Evolutionary conservation across 331 rosid genomes (phyloP), one percentile per base, ranked within the genome.

Genomic region (Quercus phellos): DNA sequence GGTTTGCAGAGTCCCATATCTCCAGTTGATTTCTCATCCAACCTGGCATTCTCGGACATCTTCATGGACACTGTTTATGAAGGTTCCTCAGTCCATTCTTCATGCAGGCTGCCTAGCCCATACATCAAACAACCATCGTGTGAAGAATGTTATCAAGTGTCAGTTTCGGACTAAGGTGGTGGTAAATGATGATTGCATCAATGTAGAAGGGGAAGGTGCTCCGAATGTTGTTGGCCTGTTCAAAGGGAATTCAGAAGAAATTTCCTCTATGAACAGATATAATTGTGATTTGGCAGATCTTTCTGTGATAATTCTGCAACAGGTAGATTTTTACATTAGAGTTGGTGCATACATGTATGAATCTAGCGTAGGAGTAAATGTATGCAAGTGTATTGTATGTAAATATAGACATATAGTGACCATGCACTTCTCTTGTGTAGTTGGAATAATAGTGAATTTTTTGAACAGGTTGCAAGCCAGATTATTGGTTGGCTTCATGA

Each of bases 11-110:
- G 92, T 90, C 74, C 96, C 94, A 43, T 92, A 86, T 91, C 89
- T 91, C 72, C 90, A 90, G 82, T 69, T 92, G 79, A 80, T 83
- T 76, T 90, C 97, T 70, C 89, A 94, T 80, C 96, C 94, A 55
- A 90, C 99, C 1, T 90, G 99, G 99, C 88, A 91, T 84, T 94
- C 94, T 81, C 90, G 97, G 26, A 82, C 87, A 19, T 94, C 97
- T 10, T 90, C 98, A 4, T 94, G 99, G 98, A 91, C 93, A 19
- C 82, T 92, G 21, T 77, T 68, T 83, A 84, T 93, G 90, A 92
- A 88, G 82, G 85, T 94, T 87, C 96, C 99, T 70, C 87, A 72
- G 51, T 87, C 98, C 70, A 84, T 90, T 72, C 85, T 91, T 53
- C 89, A 71, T 59, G 83, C 85, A 26, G 24, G 87, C 74, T 67